Evolutionary conservation across 805 yeast species (phyloP), one percentile per base, ranked within the genome.

Genomic region (Candida methanosorbosa): DNA sequence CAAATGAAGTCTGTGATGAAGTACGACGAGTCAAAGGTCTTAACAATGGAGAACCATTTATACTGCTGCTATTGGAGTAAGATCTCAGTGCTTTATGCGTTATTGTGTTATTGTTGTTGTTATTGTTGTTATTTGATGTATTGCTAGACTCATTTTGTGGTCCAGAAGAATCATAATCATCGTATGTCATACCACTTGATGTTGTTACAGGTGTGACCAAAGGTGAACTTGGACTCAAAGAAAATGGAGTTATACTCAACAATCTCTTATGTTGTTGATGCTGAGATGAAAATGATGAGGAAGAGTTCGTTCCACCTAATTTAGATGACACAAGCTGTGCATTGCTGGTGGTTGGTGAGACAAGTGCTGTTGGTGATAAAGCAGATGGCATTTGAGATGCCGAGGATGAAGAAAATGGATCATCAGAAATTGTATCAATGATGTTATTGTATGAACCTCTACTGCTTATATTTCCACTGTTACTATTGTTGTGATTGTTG

Each of bases 1-100:
- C 68, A 54, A 77, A 72, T 0, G 81, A 75, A 0, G 77, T 62
- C 32, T 75, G 82, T 0, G 81, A 70, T 1, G 69, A 60, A 2
- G 76, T 64, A 25, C 74, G 54, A 18, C 66, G 62, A 4, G 71
- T 57, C 12, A 62, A 42, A 5, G 81, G 77, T 28, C 61, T 62
- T 25, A 74, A 41, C 19, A 61, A 39, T 2, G 81, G 81, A 0
- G 81, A 68, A 4, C 62, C 71, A 1, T 45, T 48, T 25, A 58
- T 41, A 5, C 61, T 59, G 38, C 71, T 63, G 17, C 71, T 60
- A 26, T 52, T 58, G 2, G 72, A 66, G 0, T 16, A 29, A 7
- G 29, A 31, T 16, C 29, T 12, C 4, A 32, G 58, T 4, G 29
- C 19, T 15, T 1, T 21, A 11, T 21, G 11, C 11, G 23, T 8